phyloP scores from a whole-genome alignment of 1,139 yeast genomes.

The Pichia sp. region DNA sequence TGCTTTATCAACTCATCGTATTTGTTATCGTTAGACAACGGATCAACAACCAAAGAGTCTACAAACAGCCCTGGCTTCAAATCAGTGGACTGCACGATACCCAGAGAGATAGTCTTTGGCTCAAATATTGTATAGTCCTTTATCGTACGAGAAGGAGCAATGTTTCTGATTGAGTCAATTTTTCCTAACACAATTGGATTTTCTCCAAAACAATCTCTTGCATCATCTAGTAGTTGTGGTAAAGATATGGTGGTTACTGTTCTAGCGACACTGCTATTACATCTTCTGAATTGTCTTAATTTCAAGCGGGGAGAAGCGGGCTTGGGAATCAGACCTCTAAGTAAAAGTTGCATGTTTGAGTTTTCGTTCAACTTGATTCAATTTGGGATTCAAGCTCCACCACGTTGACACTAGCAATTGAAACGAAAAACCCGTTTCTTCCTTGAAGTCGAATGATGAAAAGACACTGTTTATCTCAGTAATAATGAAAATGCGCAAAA shows the following conservation, averaged over 20 bases:
- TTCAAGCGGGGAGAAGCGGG: not conserved
- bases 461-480: not conserved
- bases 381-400: not conserved
- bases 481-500: not conserved
- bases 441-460: not conserved
- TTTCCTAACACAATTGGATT: conserved; percentile 14
- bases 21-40: conserved; percentile 24
- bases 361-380: not conserved
- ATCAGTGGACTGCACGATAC: conserved; percentile 23
- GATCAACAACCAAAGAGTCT: conserved; percentile 27
- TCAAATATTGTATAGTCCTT: conserved; percentile 11
- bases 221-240: conserved; percentile 11
- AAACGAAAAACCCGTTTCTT: too few species aligned
- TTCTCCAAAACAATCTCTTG: conserved; percentile 15
- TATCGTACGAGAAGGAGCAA: conserved; percentile 12
- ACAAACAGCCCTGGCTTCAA: conserved; percentile 22
- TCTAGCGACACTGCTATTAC: not conserved
- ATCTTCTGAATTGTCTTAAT: not conserved
- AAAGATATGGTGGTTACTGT: not conserved
- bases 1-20: conserved; percentile 17
- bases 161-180: conserved; percentile 14
- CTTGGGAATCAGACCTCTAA: not conserved
- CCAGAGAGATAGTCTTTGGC: conserved; percentile 26
- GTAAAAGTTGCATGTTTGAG: conserved; percentile 1
- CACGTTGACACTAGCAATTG: not conserved